These are phyloP conservation scores for Corymbia citriodora DNA, from an alignment of 441 rosid genomes.

Conservation along the genomic window DNA sequence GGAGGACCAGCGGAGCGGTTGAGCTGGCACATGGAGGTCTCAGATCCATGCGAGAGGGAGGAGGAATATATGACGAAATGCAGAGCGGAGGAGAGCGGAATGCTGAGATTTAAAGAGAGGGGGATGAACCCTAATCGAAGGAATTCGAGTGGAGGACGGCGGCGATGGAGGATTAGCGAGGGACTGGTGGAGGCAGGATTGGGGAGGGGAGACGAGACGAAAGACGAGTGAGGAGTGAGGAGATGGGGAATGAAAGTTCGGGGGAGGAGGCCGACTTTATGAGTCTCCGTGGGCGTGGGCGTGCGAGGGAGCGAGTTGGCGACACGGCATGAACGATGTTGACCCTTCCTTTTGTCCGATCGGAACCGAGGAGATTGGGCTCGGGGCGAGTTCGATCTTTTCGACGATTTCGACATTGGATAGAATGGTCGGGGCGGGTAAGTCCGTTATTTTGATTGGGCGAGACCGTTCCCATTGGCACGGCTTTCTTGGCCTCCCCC, in stretches of 20 bases:
- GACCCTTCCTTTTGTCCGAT: background rate
- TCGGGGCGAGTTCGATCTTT: background rate
- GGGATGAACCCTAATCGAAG: background rate
- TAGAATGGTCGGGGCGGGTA: background rate
- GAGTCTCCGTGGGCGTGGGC: too few species aligned
- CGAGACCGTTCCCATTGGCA: background rate
- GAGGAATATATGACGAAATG: background rate
- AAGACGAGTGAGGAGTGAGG: too few species aligned
- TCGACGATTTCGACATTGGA: background rate
- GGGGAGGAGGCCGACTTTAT: too few species aligned
- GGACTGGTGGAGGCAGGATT: background rate
- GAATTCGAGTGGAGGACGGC: background rate
- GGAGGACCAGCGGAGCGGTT: background rate
- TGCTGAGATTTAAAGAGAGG: background rate
- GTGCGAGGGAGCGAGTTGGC: background rate
- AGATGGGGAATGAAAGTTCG: too few species aligned
- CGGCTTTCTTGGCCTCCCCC: background rate
- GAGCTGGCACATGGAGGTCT: background rate
- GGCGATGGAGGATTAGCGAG: background rate
- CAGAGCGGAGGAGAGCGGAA: background rate
- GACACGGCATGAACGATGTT: background rate
- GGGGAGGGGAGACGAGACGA: background rate
- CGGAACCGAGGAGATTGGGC: background rate
- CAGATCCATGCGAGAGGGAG: background rate
- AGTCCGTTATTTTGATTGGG: background rate